Evolutionary conservation across 805 yeast species (phyloP).

Genomic region (Middelhovenomyces tepae): DNA sequence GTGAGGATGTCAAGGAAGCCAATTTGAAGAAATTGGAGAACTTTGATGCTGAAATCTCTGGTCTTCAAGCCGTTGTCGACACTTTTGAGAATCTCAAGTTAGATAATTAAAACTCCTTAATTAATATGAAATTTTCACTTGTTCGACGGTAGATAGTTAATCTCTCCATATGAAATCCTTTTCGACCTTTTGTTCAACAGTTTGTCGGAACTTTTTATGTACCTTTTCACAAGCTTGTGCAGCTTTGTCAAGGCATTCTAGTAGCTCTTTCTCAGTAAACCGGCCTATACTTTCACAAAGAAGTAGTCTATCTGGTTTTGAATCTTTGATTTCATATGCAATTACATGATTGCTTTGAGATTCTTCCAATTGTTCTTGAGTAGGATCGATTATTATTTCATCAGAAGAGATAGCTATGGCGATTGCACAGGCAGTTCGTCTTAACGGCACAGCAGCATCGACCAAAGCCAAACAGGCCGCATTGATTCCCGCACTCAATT

Average conservation of each 20-base stretch:
- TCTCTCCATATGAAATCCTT: slow-evolving; percentile 53
- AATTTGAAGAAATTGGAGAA: slow-evolving; percentile 62
- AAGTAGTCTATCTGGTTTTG: slow-evolving; percentile 47
- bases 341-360: slow-evolving; percentile 44
- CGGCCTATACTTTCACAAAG: slow-evolving; percentile 64
- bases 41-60: slow-evolving; percentile 78
- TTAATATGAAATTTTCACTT: slow-evolving; percentile 1
- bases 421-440: slow-evolving; percentile 51
- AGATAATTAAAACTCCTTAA: slow-evolving; percentile 17
- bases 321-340: slow-evolving; percentile 48
- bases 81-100: slow-evolving; percentile 74
- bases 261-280: slow-evolving; percentile 50
- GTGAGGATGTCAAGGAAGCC: slow-evolving; percentile 67
- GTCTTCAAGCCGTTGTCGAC: slow-evolving; percentile 75
- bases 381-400: slow-evolving; percentile 35
- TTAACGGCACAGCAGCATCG: slow-evolving; percentile 69
- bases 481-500: slow-evolving; percentile 63
- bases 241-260: slow-evolving; percentile 43
- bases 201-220: slow-evolving; percentile 39
- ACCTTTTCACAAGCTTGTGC: slow-evolving; percentile 38
- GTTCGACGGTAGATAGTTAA: too few relatives aligned
- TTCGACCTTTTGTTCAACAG: slow-evolving; percentile 39
- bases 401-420: slow-evolving; percentile 34
- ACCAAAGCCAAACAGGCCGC: slow-evolving; percentile 65
- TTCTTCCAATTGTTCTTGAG: slow-evolving; percentile 32